Conservation (phyloP, 148 eudicot genomes). For the Silene uniflora region DNA sequence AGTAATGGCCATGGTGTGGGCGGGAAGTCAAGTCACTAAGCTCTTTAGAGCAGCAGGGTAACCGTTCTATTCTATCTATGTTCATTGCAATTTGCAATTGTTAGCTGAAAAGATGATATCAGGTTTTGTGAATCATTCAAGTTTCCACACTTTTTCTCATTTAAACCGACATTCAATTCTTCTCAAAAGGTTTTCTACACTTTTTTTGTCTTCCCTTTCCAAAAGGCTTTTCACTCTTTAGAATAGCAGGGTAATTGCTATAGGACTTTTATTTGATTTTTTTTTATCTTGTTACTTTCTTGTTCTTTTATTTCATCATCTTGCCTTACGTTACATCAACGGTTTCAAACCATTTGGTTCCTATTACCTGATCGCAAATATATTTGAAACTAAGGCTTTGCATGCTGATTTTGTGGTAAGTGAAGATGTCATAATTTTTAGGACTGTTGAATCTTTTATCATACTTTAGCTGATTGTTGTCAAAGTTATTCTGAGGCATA, state of each 20-base stretch:
- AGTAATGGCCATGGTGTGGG: constrained; percentile 99
- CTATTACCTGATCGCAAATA: no score
- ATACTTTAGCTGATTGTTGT: neutral
- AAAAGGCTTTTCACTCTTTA: neutral
- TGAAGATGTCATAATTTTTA: neutral
- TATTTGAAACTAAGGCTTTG: neutral
- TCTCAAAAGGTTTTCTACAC: neutral
- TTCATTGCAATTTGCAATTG: neutral
- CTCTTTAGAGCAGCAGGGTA: constrained; percentile 86
- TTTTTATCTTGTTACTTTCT: neutral
- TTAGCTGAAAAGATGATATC: neutral
- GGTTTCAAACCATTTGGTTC: no score
- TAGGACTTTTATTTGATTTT: neutral
- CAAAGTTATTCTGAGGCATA: neutral
- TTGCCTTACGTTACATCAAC: neutral
- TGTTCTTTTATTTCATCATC: neutral
- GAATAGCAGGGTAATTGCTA: neutral
- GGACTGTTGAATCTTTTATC: neutral
- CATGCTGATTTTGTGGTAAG: neutral
- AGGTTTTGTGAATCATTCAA: neutral
- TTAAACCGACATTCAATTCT: neutral
- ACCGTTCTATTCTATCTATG: constrained; percentile 17
- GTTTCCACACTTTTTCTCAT: neutral
- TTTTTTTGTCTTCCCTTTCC: neutral
- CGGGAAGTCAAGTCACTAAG: constrained; percentile 97